Conservation (phyloP, 441 rosid species). For the Populus tomentosa region DNA sequence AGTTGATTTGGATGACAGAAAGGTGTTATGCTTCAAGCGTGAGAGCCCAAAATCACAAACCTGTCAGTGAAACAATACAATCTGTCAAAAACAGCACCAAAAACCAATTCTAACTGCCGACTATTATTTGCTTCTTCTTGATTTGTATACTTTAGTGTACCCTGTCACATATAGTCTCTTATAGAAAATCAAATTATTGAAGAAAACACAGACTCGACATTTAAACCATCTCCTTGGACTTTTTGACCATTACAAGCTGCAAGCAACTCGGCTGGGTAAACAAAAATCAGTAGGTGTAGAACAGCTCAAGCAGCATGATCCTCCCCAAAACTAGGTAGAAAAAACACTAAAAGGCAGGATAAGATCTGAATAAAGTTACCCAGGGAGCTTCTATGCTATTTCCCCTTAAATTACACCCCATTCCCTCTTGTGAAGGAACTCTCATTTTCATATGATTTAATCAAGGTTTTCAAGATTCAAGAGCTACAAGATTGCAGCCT, state of each 20-base stretch:
- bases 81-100: background rate
- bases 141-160: slow-evolving; percentile 5
- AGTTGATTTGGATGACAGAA: slow-evolving; percentile 93
- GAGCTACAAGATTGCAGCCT: background rate
- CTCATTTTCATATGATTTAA: background rate
- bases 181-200: background rate
- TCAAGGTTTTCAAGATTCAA: background rate
- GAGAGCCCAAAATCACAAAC: slow-evolving; percentile 96
- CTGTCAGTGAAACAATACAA: slow-evolving; percentile 34
- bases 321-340: background rate
- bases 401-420: background rate
- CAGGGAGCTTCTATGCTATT: background rate
- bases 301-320: background rate
- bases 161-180: background rate
- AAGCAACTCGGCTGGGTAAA: background rate
- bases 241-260: background rate
- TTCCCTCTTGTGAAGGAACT: background rate
- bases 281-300: background rate
- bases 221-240: background rate
- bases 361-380: background rate
- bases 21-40: slow-evolving; percentile 93
- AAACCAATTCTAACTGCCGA: background rate
- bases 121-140: background rate
- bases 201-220: background rate
- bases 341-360: background rate